A percentile compares a stretch with the other conserved stretches of the same genome.
Evolutionary conservation across 805 yeast genomes (phyloP).

Genomic region (Ogataea populi-albae): DNA sequence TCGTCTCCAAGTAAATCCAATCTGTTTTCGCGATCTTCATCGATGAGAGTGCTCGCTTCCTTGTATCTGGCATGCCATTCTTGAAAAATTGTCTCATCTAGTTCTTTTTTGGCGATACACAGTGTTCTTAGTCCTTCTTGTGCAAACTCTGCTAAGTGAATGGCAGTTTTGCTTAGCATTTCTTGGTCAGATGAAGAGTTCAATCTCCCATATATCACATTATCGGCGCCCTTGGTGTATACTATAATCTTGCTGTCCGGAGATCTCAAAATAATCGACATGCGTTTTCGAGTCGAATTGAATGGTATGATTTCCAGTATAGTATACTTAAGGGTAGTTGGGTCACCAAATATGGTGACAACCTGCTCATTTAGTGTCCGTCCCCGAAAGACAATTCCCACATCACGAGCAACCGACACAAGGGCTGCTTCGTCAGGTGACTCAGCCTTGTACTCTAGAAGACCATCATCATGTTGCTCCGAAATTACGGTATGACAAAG

Average conservation of each 20-base stretch:
- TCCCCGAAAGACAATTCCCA: constrained; percentile 63
- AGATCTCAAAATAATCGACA: constrained; percentile 64
- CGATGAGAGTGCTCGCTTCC: constrained; percentile 54
- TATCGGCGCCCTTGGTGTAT: constrained; percentile 74
- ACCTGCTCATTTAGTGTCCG: constrained; percentile 47
- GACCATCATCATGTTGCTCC: constrained; percentile 42
- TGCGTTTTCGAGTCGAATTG: constrained; percentile 70
- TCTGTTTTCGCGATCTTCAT: constrained; percentile 54
- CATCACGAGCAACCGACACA: constrained; percentile 71
- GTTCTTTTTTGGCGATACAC: constrained; percentile 58
- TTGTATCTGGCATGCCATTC: constrained; percentile 57
- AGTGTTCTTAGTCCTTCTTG: constrained; percentile 77
- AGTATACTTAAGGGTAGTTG: constrained; percentile 43
- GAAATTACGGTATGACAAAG: constrained; percentile 76
- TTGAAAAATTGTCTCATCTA: constrained; percentile 43
- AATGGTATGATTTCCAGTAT: constrained; percentile 59
- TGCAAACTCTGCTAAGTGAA: constrained; percentile 66
- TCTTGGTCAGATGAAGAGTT: constrained; percentile 35
- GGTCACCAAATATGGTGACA: constrained; percentile 42
- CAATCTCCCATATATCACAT: constrained; percentile 54
- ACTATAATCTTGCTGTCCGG: constrained; percentile 43
- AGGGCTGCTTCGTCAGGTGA: constrained; percentile 83
- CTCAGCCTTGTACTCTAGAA: constrained; percentile 64
- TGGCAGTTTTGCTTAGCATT: constrained; percentile 54
- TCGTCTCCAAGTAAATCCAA: constrained; percentile 55